These are phyloP conservation scores for Crithidia thermophila DNA, from an alignment of 208 protist genomes.

Conservation along the genomic window DNA sequence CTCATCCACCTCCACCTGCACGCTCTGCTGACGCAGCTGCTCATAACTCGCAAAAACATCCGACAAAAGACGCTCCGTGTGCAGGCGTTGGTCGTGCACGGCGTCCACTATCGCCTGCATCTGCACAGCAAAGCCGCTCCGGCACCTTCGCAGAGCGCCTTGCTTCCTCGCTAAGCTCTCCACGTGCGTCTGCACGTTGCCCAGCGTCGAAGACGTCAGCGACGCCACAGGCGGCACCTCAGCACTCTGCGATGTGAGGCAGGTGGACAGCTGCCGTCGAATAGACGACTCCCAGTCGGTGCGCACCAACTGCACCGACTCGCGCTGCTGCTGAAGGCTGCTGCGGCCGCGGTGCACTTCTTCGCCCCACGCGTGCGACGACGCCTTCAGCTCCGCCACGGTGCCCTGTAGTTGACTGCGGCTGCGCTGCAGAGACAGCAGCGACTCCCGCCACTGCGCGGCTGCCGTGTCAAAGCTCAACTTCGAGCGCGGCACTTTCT, in stretches of 20 bases:
- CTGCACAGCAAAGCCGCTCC: constrained; percentile 9
- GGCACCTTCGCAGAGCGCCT: constrained; percentile 9
- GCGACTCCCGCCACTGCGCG: constrained; percentile 8
- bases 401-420: constrained; percentile 8
- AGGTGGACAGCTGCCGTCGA: constrained; percentile 21
- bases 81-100: background rate
- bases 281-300: constrained; percentile 18
- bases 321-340: constrained; percentile 6
- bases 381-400: constrained; percentile 17
- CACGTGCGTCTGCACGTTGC: background rate
- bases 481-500: too few relatives aligned
- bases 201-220: constrained; percentile 12
- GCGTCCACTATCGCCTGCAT: constrained; percentile 7
- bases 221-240: background rate
- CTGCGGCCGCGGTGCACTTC: constrained; percentile 15
- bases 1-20: constrained; percentile 18
- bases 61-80: constrained; percentile 12
- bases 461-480: background rate
- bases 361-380: background rate
- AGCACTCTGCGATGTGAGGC: constrained; percentile 11
- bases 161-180: background rate
- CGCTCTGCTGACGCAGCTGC: constrained; percentile 13
- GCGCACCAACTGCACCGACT: background rate
- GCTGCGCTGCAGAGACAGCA: constrained; percentile 19
- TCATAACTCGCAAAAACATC: constrained; percentile 19